A percentile compares a stretch with the other conserved stretches of the same genome.
phyloP scores from a whole-genome alignment of 805 yeast genomes.

The Starmerella kuoi region DNA sequence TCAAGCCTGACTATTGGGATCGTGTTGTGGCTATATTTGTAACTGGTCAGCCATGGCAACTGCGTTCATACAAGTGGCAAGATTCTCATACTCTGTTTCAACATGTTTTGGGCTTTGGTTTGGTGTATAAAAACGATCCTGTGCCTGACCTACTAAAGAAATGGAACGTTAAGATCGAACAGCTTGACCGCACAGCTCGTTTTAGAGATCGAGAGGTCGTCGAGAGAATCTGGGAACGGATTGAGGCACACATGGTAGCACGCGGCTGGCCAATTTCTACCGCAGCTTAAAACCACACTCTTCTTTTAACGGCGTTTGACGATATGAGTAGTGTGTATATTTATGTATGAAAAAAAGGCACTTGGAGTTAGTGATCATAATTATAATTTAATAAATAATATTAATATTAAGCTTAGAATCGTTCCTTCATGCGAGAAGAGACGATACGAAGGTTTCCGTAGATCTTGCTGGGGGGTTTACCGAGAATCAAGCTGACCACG shows the following conservation, averaged over 20 bases:
- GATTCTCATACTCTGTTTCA: slow-evolving; percentile 73
- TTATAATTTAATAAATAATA: background rate
- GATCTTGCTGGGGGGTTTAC: slow-evolving; percentile 97
- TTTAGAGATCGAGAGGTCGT: slow-evolving; percentile 82
- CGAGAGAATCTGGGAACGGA: slow-evolving; percentile 69
- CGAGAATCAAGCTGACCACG: slow-evolving; percentile 84
- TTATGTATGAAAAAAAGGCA: background rate
- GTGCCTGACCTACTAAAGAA: slow-evolving; percentile 62
- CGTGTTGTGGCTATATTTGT: slow-evolving; percentile 91
- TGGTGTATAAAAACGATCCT: slow-evolving; percentile 65
- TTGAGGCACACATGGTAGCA: slow-evolving; percentile 60
- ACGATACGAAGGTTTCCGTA: slow-evolving; percentile 94
- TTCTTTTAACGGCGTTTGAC: background rate
- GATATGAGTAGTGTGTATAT: background rate
- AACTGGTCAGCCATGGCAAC: slow-evolving; percentile 97
- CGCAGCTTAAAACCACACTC: background rate
- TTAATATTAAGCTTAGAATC: slow-evolving; percentile 46
- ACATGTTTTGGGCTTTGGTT: slow-evolving; percentile 68
- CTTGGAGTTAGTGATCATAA: background rate
- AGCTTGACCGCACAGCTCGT: slow-evolving; percentile 67
- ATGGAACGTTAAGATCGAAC: slow-evolving; percentile 80
- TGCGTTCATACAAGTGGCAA: slow-evolving; percentile 71
- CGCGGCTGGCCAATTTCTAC: slow-evolving; percentile 42
- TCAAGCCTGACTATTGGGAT: slow-evolving; percentile 96
- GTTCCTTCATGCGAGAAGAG: slow-evolving; percentile 93